Base-by-base conservation (phyloP, 352 stramenopile species). In the Salisapilia sapeloensis region DNA sequence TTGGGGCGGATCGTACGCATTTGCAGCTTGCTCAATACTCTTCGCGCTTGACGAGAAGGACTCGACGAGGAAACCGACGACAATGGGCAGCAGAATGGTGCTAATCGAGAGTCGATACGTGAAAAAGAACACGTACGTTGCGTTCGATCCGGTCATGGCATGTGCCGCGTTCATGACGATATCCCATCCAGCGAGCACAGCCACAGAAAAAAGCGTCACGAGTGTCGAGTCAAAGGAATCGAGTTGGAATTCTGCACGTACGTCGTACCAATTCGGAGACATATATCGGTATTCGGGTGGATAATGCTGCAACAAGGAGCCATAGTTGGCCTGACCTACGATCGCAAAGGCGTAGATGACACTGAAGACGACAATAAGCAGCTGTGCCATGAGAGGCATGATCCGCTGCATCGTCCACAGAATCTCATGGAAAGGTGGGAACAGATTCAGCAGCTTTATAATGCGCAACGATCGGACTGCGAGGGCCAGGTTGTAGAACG, bases 331-430 rank as follows among this genome's bases (percentile, higher is more conserved):
- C 23, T 87, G 72, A 6, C 66, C 80, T 9, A 87, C 50, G 40
- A 87, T 78, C 21, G 65, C 72, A 28, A 81, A 87, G 4, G 67
- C 62, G 47, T 87, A 87, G 53, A 78, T 79, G 46, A 87, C 60
- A 43, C 65, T 81, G 22, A 87, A 66, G 29, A 87, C 81, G n/a
- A 87, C 72, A 9, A 87, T 44, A 19, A 81, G 42, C 16, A 87
- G 42, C 47, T 87, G 67, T 40, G 74, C 45, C 35, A 87, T 63
- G 32, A 87, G 48, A n/a, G 72, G 64, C 31, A 81, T 58, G 29
- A 87, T 82, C 6, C 60, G 62, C 47, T 80, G 70, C 72, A 87
- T 82, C 8, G 72, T 87, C 59, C 74, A 84, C 13, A 84, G 50
- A 25, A 84, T 84, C 44, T 78, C 60, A 26, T 83, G 67, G 49